These are phyloP conservation scores for Ascomycota sp. DNA, from an alignment of 2,329 filamentous ascomycete species.

Conservation along the genomic window DNA sequence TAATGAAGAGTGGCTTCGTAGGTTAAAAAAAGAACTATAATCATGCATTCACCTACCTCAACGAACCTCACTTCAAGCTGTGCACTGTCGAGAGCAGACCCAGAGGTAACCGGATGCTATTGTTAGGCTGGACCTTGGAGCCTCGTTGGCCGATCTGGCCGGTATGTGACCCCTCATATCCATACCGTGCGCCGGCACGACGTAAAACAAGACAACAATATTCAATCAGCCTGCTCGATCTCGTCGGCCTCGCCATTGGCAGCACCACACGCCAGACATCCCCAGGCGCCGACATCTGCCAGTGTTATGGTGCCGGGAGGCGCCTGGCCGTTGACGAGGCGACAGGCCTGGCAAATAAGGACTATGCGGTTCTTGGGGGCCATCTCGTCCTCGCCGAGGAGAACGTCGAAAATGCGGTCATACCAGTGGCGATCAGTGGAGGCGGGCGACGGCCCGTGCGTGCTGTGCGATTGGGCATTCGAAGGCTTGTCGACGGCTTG, in stretches of 20 bases:
- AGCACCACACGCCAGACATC: conserved; percentile 62
- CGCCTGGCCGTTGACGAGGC: conserved; percentile 85
- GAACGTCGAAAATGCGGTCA: conserved; percentile 73
- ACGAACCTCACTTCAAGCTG: too few relatives aligned
- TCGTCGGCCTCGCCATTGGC: conserved; percentile 70
- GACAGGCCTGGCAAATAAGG: conserved; percentile 61
- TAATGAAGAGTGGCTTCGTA: too few relatives aligned
- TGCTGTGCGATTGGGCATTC: conserved; percentile 4
- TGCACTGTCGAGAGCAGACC: too few relatives aligned
- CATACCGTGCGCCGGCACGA: too few relatives aligned
- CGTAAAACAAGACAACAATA: too few relatives aligned
- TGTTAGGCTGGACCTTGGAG: too few relatives aligned
- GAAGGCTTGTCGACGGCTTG: too few relatives aligned
- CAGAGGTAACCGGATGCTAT: too few relatives aligned
- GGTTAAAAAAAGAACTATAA: too few relatives aligned
- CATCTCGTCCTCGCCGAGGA: conserved; percentile 87
- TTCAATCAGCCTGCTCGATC: conserved; percentile 6
- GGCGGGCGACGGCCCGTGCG: conserved; percentile 1
- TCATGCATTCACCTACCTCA: too few relatives aligned
- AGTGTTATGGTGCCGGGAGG: conserved; percentile 61
- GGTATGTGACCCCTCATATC: too few relatives aligned
- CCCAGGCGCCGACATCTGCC: conserved; percentile 68
- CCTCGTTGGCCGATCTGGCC: too few relatives aligned
- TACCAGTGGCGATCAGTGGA: conserved; percentile 52
- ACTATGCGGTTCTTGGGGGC: conserved; percentile 75